Evolutionary conservation across 2,329 filamentous ascomycete genomes (phyloP).

Genomic region (Colletotrichum sublineola): DNA sequence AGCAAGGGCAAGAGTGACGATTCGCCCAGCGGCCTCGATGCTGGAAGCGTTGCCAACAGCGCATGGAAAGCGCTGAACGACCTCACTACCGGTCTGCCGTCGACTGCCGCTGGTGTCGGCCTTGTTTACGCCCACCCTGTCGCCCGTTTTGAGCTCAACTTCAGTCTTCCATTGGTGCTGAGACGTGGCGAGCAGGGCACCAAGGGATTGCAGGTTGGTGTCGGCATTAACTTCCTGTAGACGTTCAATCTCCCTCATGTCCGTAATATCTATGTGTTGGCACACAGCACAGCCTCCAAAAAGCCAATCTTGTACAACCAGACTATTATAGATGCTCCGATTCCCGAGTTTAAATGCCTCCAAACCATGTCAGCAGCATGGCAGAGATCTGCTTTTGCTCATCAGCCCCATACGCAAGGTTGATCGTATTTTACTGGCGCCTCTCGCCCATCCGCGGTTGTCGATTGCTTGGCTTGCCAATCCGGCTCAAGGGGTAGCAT

Average conservation of each 20-base stretch:
- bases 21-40: conserved; percentile 52
- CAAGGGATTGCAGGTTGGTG: conserved; percentile 95
- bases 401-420: too few species aligned
- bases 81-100: conserved; percentile 82
- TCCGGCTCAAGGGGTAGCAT: neutral
- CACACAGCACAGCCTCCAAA: neutral
- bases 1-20: conserved; percentile 63
- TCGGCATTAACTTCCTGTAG: conserved; percentile 95
- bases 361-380: neutral
- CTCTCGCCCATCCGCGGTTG: neutral
- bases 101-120: conserved; percentile 87
- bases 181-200: conserved; percentile 87
- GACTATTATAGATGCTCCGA: conserved; percentile 1
- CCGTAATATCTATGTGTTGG: conserved; percentile 4
- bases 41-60: conserved; percentile 63
- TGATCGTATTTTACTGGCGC: too few species aligned
- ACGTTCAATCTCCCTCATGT: neutral
- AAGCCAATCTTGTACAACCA: conserved; percentile 19
- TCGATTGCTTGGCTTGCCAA: too few species aligned
- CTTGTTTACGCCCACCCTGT: conserved; percentile 95
- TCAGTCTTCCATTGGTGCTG: conserved; percentile 86
- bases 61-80: conserved; percentile 75
- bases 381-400: neutral
- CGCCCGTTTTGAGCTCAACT: conserved; percentile 95
- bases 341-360: neutral